Conservation (phyloP, 805 yeast species). For the Kodamaea fukazawae region DNA sequence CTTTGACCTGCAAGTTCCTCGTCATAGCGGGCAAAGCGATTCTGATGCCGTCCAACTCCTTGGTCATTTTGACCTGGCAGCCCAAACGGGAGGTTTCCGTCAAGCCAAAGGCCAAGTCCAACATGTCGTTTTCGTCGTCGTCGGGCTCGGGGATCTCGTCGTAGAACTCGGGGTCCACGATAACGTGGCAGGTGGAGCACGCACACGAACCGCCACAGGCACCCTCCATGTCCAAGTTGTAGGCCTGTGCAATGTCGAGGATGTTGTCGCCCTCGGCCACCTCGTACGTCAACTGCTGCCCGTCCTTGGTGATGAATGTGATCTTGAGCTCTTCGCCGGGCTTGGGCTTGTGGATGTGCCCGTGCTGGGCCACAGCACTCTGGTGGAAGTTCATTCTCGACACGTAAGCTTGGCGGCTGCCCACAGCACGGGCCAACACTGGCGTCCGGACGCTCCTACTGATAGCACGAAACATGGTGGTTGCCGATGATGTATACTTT, state of each 20-base stretch:
- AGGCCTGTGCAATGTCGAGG: conserved; percentile 91
- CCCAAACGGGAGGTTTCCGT: conserved; percentile 97
- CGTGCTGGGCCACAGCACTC: conserved; percentile 49
- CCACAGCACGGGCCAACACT: too few relatives aligned
- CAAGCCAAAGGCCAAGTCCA: conserved; percentile 94
- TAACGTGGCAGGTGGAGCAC: conserved; percentile 95
- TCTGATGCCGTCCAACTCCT: conserved; percentile 87
- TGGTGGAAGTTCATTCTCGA: conserved; percentile 11
- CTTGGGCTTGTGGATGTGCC: conserved; percentile 85
- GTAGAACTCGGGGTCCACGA: conserved; percentile 92
- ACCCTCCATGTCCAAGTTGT: conserved; percentile 92
- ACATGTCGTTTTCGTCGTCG: conserved; percentile 98
- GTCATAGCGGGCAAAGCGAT: conserved; percentile 98
- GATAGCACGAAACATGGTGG: too few relatives aligned
- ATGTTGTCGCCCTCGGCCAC: conserved; percentile 91
- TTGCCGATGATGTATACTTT: too few relatives aligned
- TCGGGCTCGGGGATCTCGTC: conserved; percentile 91
- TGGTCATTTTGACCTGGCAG: conserved; percentile 87
- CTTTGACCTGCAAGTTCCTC: conserved; percentile 79
- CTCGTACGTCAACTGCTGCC: conserved; percentile 74
- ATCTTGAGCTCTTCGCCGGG: conserved; percentile 85
- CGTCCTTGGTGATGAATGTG: conserved; percentile 91
- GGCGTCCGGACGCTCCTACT: too few relatives aligned
- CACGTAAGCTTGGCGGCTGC: too few relatives aligned
- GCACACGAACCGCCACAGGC: conserved; percentile 99